Conservation (phyloP, 2,329 filamentous ascomycete genomes). For the Colletotrichum sp. region DNA sequence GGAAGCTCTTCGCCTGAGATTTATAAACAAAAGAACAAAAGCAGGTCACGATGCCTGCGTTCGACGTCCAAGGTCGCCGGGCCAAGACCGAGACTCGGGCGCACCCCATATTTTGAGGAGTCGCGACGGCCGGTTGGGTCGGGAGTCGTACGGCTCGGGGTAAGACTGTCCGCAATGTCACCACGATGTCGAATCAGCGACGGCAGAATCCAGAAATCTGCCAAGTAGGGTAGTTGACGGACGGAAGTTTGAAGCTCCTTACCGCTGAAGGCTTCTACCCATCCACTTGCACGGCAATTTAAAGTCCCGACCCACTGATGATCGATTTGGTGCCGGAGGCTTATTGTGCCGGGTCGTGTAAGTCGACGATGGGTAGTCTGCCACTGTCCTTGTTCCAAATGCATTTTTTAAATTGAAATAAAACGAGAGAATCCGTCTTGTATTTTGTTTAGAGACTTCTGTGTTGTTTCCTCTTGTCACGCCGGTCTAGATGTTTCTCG, state of each 20-base stretch:
- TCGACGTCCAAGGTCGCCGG: background rate
- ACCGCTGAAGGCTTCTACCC: background rate
- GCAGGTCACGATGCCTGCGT: background rate
- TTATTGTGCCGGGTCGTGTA: background rate
- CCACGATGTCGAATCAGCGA: background rate
- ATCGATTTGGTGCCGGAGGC: background rate
- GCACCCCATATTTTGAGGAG: conserved; percentile 15
- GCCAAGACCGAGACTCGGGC: background rate
- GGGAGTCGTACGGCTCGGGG: background rate
- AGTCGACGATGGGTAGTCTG: background rate
- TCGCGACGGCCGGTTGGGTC: background rate
- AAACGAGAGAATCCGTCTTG: background rate
- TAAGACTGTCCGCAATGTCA: background rate
- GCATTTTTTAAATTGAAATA: background rate
- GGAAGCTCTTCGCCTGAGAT: background rate
- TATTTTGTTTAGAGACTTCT: background rate
- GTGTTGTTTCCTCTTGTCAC: background rate
- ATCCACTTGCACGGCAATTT: background rate
- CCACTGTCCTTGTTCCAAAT: background rate
- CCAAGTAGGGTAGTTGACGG: background rate
- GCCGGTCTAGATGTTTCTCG: background rate
- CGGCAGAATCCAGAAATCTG: background rate
- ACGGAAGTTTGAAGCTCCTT: background rate
- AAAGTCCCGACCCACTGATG: background rate
- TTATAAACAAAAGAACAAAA: background rate